Percentiles rank a stretch among this genome's conserved stretches.
These are phyloP conservation scores for Sporothrix brasiliensis DNA, from an alignment of 2,329 filamentous ascomycete species.

Conservation along the genomic window DNA sequence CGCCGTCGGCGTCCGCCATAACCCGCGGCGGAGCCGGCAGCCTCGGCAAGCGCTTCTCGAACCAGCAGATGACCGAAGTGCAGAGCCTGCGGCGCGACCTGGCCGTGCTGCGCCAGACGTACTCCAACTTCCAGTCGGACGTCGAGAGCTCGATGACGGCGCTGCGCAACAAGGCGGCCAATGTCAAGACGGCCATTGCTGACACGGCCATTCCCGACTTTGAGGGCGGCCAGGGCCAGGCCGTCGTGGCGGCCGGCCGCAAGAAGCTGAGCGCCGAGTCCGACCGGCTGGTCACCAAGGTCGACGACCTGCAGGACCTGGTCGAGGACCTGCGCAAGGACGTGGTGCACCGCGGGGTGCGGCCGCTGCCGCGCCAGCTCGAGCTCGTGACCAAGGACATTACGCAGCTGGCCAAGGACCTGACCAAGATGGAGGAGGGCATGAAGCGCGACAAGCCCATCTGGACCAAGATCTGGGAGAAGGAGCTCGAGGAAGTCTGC, in stretches of 20 bases:
- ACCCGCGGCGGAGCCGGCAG: constrained; percentile 38
- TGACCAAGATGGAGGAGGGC: constrained; percentile 93
- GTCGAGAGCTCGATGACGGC: constrained; percentile 84
- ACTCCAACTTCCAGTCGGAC: constrained; percentile 86
- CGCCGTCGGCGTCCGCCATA: not conserved
- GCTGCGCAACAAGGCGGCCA: constrained; percentile 77
- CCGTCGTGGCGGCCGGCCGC: constrained; percentile 83
- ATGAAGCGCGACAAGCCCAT: constrained; percentile 89
- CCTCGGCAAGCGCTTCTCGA: constrained; percentile 39
- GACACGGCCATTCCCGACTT: constrained; percentile 71
- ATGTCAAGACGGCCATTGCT: constrained; percentile 74
- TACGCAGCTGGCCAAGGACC: constrained; percentile 74
- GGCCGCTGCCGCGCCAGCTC: constrained; percentile 85
- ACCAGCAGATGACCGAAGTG: constrained; percentile 72
- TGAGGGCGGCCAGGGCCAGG: constrained; percentile 77
- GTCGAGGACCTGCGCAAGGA: constrained; percentile 98
- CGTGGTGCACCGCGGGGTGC: constrained; percentile 88
- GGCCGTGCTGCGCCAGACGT: constrained; percentile 89
- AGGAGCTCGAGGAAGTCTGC: constrained; percentile 92
- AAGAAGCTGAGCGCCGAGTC: constrained; percentile 85
- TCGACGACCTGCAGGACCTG: constrained; percentile 95
- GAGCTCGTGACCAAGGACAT: constrained; percentile 90
- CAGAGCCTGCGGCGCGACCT: constrained; percentile 84
- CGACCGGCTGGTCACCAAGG: constrained; percentile 84
- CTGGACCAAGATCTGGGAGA: constrained; percentile 99